Evolutionary conservation across 2,329 filamentous ascomycete species (phyloP).

Genomic region (Phoma herbarum): DNA sequence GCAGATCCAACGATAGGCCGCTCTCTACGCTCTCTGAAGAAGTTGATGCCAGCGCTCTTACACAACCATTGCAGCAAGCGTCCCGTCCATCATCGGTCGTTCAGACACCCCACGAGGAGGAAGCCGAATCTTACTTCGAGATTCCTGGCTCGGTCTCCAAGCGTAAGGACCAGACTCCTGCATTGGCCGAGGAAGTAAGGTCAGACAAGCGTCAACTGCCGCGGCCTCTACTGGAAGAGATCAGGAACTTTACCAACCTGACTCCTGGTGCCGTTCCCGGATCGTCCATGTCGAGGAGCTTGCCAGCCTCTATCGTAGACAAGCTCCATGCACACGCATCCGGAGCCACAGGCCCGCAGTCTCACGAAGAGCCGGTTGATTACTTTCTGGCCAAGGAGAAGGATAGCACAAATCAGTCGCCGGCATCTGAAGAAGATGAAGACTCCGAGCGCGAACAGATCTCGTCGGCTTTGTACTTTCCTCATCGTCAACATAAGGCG

Average conservation of each 20-base stretch:
- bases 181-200: slow-evolving; percentile 11
- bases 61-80: slow-evolving; percentile 30
- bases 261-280: slow-evolving; percentile 57
- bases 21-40: slow-evolving; percentile 39
- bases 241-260: slow-evolving; percentile 63
- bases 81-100: slow-evolving; percentile 39
- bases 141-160: slow-evolving; percentile 17
- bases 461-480: slow-evolving; percentile 83
- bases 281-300: slow-evolving; percentile 63
- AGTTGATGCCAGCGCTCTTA: slow-evolving; percentile 24
- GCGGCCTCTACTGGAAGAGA: slow-evolving; percentile 63
- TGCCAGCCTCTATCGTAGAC: slow-evolving; percentile 48
- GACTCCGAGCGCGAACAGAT: slow-evolving; percentile 84
- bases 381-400: slow-evolving; percentile 41
- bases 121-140: slow-evolving; percentile 42
- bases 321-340: slow-evolving; percentile 39
- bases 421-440: slow-evolving; percentile 59
- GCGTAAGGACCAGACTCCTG: slow-evolving; percentile 13
- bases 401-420: slow-evolving; percentile 36
- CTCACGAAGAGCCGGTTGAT: slow-evolving; percentile 35
- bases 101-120: slow-evolving; percentile 35
- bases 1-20: slow-evolving; percentile 44
- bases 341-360: slow-evolving; percentile 28
- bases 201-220: slow-evolving; percentile 51
- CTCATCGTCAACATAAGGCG: slow-evolving; percentile 69